These are phyloP conservation scores for Sporothrix inflata DNA, from an alignment of 2,329 filamentous ascomycete genomes.

Conservation along the genomic window DNA sequence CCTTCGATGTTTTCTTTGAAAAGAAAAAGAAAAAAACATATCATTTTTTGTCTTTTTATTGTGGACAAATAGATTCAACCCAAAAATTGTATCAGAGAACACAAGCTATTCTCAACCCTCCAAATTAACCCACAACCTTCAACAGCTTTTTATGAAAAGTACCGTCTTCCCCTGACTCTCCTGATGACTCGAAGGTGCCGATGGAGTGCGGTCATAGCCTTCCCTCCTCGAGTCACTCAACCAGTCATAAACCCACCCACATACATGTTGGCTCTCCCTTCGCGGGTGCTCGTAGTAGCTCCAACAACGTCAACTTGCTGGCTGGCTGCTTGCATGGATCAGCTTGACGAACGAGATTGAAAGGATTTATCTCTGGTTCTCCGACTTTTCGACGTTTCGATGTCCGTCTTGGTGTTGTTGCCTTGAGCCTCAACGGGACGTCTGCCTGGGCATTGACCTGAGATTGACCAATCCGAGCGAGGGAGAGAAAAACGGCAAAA, in stretches of 20 bases:
- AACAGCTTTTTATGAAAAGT: neutral
- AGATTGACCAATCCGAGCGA: neutral
- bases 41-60: neutral
- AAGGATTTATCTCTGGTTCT: neutral
- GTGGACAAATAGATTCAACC: neutral
- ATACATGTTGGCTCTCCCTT: neutral
- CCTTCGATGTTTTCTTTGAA: neutral
- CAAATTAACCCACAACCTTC: neutral
- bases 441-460: conserved; percentile 22
- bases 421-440: conserved; percentile 22
- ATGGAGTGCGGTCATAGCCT: neutral
- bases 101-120: neutral
- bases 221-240: neutral
- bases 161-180: neutral
- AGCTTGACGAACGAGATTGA: neutral
- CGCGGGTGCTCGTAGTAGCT: conserved; percentile 8
- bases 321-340: neutral
- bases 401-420: neutral
- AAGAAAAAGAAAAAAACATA: neutral
- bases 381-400: neutral
- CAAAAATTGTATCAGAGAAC: too few relatives aligned
- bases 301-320: neutral
- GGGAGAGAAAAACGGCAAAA: neutral
- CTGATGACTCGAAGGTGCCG: conserved; percentile 13
- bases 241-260: neutral